Evolutionary conservation across 2,329 filamentous ascomycete species (phyloP).

Genomic region (Colletotrichum lini): DNA sequence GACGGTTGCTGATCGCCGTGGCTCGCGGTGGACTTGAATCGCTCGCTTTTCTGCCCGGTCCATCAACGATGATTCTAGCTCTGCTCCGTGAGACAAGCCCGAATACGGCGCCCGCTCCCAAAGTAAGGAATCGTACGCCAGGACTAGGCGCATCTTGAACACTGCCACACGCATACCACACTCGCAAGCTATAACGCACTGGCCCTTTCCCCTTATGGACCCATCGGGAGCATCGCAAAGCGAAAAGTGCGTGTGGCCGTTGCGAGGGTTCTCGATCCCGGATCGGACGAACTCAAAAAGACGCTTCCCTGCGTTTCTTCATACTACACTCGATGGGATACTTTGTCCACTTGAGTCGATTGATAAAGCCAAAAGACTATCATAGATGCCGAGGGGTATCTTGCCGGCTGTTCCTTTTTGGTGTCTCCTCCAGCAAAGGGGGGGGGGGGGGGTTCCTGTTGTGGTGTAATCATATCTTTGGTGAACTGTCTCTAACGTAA

Average conservation of each 20-base stretch:
- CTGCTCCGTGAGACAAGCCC: too few relatives aligned
- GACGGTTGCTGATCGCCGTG: neutral
- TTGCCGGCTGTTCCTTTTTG: too few relatives aligned
- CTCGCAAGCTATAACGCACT: slow-evolving; percentile 30
- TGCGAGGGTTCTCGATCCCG: slow-evolving; percentile 23
- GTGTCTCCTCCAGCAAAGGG: too few relatives aligned
- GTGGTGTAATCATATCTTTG: too few relatives aligned
- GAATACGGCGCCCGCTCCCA: slow-evolving; percentile 25
- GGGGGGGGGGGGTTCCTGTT: too few relatives aligned
- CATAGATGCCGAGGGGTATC: too few relatives aligned
- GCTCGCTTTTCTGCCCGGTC: too few relatives aligned
- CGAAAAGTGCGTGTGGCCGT: slow-evolving; percentile 22
- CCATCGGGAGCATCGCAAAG: slow-evolving; percentile 34
- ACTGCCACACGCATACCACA: slow-evolving; percentile 13
- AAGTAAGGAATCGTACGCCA: slow-evolving; percentile 45
- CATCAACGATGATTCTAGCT: too few relatives aligned
- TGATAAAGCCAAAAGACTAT: neutral
- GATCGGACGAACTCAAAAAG: slow-evolving; percentile 26
- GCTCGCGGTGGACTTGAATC: too few relatives aligned
- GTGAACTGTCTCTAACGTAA: neutral
- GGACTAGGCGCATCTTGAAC: slow-evolving; percentile 44
- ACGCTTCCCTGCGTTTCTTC: neutral
- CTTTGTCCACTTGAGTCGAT: neutral
- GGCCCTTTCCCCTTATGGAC: slow-evolving; percentile 2
- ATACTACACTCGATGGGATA: slow-evolving; percentile 21